phyloP scores from a whole-genome alignment of 2,329 filamentous ascomycete species.

The Epichloe aotearoae region DNA sequence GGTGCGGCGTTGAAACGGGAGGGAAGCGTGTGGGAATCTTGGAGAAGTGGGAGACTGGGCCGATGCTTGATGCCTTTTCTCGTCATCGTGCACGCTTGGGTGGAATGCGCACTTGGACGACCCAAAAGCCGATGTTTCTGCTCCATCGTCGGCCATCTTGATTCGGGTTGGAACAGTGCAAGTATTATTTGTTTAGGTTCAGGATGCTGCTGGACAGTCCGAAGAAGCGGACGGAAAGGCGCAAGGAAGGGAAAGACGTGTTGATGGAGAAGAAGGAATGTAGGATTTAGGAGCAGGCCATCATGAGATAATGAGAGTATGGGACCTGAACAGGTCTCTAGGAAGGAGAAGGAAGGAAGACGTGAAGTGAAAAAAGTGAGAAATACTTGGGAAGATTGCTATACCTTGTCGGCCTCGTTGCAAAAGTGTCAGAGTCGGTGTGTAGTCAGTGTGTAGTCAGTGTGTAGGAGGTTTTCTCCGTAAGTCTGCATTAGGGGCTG shows the following conservation, averaged over 20 bases:
- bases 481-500: too few relatives aligned
- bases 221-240: constrained; percentile 1
- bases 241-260: not conserved
- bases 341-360: not conserved
- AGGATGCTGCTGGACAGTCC: constrained; percentile 8
- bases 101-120: not conserved
- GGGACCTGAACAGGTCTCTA: not conserved
- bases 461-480: too few relatives aligned
- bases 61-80: not conserved
- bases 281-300: not conserved
- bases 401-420: not conserved
- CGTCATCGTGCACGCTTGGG: not conserved
- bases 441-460: too few relatives aligned
- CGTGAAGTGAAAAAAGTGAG: not conserved
- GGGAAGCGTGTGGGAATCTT: not conserved
- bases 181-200: not conserved
- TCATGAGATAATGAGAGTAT: not conserved
- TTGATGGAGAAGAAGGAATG: not conserved
- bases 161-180: not conserved
- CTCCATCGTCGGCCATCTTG: constrained; percentile 1
- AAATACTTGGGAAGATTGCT: not conserved
- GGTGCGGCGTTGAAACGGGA: constrained; percentile 15
- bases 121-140: not conserved
- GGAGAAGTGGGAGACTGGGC: constrained; percentile 1
- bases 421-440: too few relatives aligned